A percentile compares a stretch with the other conserved stretches of the same genome.
Evolutionary conservation across 768 basidiomycete species (phyloP).

Genomic region (Boletus rufocinnamomeus): DNA sequence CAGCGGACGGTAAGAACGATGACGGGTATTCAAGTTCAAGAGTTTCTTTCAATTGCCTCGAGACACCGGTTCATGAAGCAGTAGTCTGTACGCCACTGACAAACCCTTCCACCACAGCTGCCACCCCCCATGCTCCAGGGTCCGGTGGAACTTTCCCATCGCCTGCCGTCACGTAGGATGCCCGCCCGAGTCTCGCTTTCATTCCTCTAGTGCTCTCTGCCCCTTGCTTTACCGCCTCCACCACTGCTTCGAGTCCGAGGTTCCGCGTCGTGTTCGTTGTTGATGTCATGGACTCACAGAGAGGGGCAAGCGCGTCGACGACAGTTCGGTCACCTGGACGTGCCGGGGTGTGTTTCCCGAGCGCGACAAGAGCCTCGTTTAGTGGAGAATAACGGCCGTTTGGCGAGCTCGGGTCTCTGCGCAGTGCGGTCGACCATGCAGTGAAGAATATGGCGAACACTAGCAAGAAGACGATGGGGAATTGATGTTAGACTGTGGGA

Average conservation of each 20-base stretch:
- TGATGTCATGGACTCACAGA: slow-evolving; percentile 35
- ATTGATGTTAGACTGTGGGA: slow-evolving; percentile 8
- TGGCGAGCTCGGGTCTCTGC: not conserved
- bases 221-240: slow-evolving; percentile 41
- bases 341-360: slow-evolving; percentile 49
- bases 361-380: slow-evolving; percentile 30
- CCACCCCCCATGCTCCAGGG: slow-evolving; percentile 59
- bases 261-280: not conserved
- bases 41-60: not conserved
- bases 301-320: slow-evolving; percentile 53
- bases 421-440: slow-evolving; percentile 33
- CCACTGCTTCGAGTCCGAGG: slow-evolving; percentile 10
- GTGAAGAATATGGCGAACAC: slow-evolving; percentile 50
- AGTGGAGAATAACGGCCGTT: slow-evolving; percentile 17
- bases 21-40: not conserved
- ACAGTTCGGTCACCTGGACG: slow-evolving; percentile 57
- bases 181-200: slow-evolving; percentile 50
- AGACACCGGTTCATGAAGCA: not conserved
- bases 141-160: slow-evolving; percentile 44
- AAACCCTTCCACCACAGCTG: slow-evolving; percentile 43
- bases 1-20: too few relatives aligned
- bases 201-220: slow-evolving; percentile 51
- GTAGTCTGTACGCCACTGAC: slow-evolving; percentile 14
- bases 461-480: slow-evolving; percentile 11
- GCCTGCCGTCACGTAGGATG: slow-evolving; percentile 45